A percentile compares a stretch with the other conserved stretches of the same genome.
phyloP scores from a whole-genome alignment of 306 rosid genomes.

The Arachis stenosperma region DNA sequence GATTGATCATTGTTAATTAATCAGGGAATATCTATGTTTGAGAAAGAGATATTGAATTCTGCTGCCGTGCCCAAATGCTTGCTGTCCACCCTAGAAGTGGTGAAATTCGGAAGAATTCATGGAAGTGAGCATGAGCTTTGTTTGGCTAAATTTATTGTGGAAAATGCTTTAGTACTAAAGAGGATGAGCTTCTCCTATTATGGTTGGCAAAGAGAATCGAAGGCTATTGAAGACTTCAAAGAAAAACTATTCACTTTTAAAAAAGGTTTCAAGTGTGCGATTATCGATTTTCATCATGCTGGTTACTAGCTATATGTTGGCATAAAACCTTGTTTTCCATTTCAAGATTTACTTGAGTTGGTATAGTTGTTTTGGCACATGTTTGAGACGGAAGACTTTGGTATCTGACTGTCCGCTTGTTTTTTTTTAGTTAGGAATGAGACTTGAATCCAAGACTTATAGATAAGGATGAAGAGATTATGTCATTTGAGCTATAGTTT shows the following conservation, averaged over 20 bases:
- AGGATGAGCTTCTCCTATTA: background rate
- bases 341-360: too few species aligned
- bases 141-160: conserved; percentile 11
- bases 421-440: too few species aligned
- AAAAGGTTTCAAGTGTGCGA: background rate
- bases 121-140: conserved; percentile 1
- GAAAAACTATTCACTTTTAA: background rate
- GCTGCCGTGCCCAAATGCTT: background rate
- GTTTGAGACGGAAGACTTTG: too few species aligned
- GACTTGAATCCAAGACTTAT: too few species aligned
- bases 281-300: background rate
- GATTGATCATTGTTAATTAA: background rate
- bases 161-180: background rate
- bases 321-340: too few species aligned
- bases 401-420: too few species aligned
- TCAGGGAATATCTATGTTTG: background rate
- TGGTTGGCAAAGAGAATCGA: background rate
- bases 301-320: background rate
- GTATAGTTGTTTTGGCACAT: too few species aligned
- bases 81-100: background rate
- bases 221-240: background rate
- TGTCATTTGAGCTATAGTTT: too few species aligned
- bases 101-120: background rate
- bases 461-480: too few species aligned
- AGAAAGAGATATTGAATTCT: background rate